These are phyloP conservation scores for Globisporangium acanthophoron DNA, from an alignment of 352 stramenopile species.

Conservation along the genomic window DNA sequence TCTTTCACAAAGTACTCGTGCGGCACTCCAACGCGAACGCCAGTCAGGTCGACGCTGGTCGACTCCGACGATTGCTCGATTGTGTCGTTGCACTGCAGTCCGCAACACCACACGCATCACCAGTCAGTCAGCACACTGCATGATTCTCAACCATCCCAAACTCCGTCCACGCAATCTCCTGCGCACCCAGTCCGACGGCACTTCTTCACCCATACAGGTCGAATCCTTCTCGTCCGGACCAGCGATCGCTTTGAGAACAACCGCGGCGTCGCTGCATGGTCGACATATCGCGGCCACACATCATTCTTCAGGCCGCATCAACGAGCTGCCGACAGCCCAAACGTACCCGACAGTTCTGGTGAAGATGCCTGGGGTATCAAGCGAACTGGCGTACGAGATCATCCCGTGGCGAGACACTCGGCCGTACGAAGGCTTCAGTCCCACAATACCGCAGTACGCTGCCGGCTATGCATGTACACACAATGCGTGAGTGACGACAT, in stretches of 20 bases:
- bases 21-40: slow-evolving; percentile 90
- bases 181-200: slow-evolving; percentile 57
- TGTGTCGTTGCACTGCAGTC: slow-evolving; percentile 28
- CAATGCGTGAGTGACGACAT: background rate
- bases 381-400: slow-evolving; percentile 94
- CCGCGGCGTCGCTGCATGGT: slow-evolving; percentile 53
- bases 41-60: slow-evolving; percentile 40
- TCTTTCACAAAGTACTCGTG: slow-evolving; percentile 94
- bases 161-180: background rate
- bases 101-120: too few relatives aligned
- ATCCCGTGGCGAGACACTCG: slow-evolving; percentile 95
- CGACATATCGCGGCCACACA: background rate
- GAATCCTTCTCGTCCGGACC: slow-evolving; percentile 80
- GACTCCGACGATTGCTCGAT: slow-evolving; percentile 21
- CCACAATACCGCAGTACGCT: slow-evolving; percentile 94
- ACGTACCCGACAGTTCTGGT: slow-evolving; percentile 67
- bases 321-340: slow-evolving; percentile 1
- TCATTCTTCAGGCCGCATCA: background rate
- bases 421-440: slow-evolving; percentile 97
- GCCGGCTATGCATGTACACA: slow-evolving; percentile 53
- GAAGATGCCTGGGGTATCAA: slow-evolving; percentile 96
- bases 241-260: slow-evolving; percentile 76
- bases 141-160: too few relatives aligned
- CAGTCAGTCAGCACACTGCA: background rate
- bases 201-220: slow-evolving; percentile 53